Conservation (phyloP, 306 rosid species). For the Pterocarpus santalinus region DNA sequence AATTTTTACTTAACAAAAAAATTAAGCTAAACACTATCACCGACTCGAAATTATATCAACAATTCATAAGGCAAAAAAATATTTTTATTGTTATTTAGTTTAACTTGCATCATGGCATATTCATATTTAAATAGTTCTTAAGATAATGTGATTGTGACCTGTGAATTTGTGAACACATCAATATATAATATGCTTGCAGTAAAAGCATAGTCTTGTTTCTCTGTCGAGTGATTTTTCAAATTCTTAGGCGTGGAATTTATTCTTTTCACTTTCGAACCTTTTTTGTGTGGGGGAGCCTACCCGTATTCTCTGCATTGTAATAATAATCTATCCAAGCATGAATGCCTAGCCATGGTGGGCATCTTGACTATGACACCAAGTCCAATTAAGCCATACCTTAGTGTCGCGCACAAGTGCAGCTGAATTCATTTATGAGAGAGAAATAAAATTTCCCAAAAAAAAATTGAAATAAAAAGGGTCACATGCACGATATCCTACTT, state of each 20-base stretch:
- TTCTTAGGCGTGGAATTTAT: conserved; percentile 1
- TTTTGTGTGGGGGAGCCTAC: conserved; percentile 7
- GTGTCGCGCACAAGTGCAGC: conserved; percentile 10
- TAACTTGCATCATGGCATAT: too few relatives aligned
- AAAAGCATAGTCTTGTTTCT: conserved; percentile 26
- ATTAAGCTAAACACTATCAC: too few relatives aligned
- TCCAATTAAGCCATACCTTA: conserved; percentile 14
- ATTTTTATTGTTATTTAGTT: background rate
- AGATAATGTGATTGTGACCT: background rate
- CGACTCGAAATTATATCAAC: too few relatives aligned
- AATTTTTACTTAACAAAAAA: too few relatives aligned
- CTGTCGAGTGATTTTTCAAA: background rate
- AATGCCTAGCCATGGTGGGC: conserved; percentile 2
- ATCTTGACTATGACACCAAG: conserved; percentile 20
- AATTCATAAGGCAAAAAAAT: too few relatives aligned
- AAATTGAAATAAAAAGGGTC: background rate
- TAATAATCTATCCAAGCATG: background rate
- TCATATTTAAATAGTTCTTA: too few relatives aligned
- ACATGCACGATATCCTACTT: background rate
- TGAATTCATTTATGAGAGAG: background rate
- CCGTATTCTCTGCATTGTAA: background rate
- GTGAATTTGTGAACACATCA: background rate
- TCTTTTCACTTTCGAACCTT: background rate
- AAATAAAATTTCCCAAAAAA: background rate
- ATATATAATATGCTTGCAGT: background rate